These are phyloP conservation scores for Diaporthe velutina DNA, from an alignment of 2,329 filamentous ascomycete genomes.

Conservation along the genomic window DNA sequence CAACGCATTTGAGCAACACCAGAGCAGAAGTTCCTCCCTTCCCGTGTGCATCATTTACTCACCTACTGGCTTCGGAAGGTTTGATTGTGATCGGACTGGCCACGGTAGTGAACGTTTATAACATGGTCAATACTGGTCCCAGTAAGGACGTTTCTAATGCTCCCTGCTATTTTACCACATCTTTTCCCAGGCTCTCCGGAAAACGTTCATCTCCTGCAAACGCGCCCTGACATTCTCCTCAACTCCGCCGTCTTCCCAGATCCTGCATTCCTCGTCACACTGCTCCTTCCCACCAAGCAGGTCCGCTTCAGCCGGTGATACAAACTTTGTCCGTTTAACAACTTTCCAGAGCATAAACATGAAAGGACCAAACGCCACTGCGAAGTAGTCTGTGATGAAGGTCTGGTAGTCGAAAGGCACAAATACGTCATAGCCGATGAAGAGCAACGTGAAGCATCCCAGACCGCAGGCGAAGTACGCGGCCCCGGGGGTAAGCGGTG, in stretches of 20 bases:
- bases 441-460: slow-evolving; percentile 56
- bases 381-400: slow-evolving; percentile 60
- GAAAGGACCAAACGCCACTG: slow-evolving; percentile 54
- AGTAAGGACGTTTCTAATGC: background rate
- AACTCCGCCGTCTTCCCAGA: slow-evolving; percentile 32
- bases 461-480: slow-evolving; percentile 20
- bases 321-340: slow-evolving; percentile 64
- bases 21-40: too few species aligned
- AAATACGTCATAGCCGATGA: slow-evolving; percentile 67
- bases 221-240: slow-evolving; percentile 20
- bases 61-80: background rate
- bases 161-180: background rate
- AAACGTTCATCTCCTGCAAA: slow-evolving; percentile 23
- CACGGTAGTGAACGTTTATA: background rate
- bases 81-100: background rate
- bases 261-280: slow-evolving; percentile 60
- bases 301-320: slow-evolving; percentile 65
- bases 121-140: background rate
- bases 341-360: slow-evolving; percentile 73
- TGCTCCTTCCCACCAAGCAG: slow-evolving; percentile 67
- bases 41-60: background rate
- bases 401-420: slow-evolving; percentile 56
- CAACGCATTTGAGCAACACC: background rate
- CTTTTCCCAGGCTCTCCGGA: slow-evolving; percentile 31
- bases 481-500: slow-evolving; percentile 58